phyloP scores from a whole-genome alignment of 1,139 yeast genomes.

The Tardiomyces digboiensis region DNA sequence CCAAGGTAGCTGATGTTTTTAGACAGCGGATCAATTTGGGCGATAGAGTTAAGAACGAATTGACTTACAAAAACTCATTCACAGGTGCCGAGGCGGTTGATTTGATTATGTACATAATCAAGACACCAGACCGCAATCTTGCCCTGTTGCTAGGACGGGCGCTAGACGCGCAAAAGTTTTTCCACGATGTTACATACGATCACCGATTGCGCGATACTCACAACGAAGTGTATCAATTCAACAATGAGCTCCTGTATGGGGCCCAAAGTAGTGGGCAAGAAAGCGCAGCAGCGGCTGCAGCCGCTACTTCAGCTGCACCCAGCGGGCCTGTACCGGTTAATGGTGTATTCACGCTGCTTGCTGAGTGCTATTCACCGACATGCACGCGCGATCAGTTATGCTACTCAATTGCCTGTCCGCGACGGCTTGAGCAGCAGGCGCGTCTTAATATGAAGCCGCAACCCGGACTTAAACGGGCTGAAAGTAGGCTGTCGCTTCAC shows the following conservation, averaged over 20 bases:
- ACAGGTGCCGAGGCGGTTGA: slow-evolving; percentile 95
- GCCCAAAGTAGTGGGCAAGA: not conserved
- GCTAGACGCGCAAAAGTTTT: slow-evolving; percentile 86
- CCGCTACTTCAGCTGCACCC: slow-evolving; percentile 2
- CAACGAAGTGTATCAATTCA: slow-evolving; percentile 83
- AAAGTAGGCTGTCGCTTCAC: slow-evolving; percentile 66
- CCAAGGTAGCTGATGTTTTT: slow-evolving; percentile 76
- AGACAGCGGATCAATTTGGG: slow-evolving; percentile 62
- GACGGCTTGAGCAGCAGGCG: slow-evolving; percentile 93
- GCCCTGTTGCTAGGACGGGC: slow-evolving; percentile 88
- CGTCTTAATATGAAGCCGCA: slow-evolving; percentile 81
- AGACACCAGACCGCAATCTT: slow-evolving; percentile 85
- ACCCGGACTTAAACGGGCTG: slow-evolving; percentile 69
- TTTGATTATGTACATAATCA: slow-evolving; percentile 68
- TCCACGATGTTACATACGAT: slow-evolving; percentile 94
- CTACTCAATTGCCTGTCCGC: slow-evolving; percentile 96
- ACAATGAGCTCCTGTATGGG: slow-evolving; percentile 32
- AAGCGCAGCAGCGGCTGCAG: slow-evolving; percentile 3
- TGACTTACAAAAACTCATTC: slow-evolving; percentile 89
- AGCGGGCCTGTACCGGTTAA: slow-evolving; percentile 39
- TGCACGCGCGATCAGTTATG: slow-evolving; percentile 84
- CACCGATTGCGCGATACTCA: slow-evolving; percentile 84
- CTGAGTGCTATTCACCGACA: slow-evolving; percentile 96
- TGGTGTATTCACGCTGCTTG: slow-evolving; percentile 86
- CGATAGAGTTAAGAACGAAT: slow-evolving; percentile 86